Base-by-base conservation (phyloP, 306 rosid species). In the Rosa multiflora region DNA sequence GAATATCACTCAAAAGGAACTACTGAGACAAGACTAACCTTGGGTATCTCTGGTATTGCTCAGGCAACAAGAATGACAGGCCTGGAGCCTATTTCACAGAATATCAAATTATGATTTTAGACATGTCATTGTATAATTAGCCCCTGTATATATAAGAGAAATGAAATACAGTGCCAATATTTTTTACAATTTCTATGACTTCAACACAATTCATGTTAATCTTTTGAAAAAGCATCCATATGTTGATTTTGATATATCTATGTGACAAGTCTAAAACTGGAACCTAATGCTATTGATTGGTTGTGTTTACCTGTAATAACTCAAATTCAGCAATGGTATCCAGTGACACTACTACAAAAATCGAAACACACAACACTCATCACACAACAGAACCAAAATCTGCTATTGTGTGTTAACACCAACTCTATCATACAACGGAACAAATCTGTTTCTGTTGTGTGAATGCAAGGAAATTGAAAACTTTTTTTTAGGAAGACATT, bases 301-400 rank as follows among this genome's bases (percentile, higher is more conserved):
- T 79, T 72, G 42, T 32, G 67, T 70, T 39, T 70, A 92, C 99
- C 95, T 92, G 99, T 78, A 95, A 86, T 61, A 93, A 78, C 83
- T 92, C 97, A 75, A 95, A 81, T 82, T 91, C 97, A 73, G 97
- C 97, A 79, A 95, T 88, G 66, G 88, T 87, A 74, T 95, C 99
- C 70, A 95, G 88, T 53, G 94, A n/a, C n/a, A n/a, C n/a, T n/a
- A 18, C 32, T 29, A 29, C 32, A 29, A 29, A 29, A 29, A 29
- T 29, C 32, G 1, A 29, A 29, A 29, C 32, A 29, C 32, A 29
- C 32, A 29, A 29, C 32, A 29, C 1, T n/a, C n/a, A n/a, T n/a
- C n/a, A n/a, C n/a, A n/a, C n/a, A n/a, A n/a, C n/a, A n/a, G n/a
- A 29, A 29, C 32, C 32, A 29, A 29, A 29, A 29, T 29, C 32